A percentile compares a stretch with the other conserved stretches of the same genome.
phyloP scores from a whole-genome alignment of 345 rosid genomes.

The Ceriops decandra region DNA sequence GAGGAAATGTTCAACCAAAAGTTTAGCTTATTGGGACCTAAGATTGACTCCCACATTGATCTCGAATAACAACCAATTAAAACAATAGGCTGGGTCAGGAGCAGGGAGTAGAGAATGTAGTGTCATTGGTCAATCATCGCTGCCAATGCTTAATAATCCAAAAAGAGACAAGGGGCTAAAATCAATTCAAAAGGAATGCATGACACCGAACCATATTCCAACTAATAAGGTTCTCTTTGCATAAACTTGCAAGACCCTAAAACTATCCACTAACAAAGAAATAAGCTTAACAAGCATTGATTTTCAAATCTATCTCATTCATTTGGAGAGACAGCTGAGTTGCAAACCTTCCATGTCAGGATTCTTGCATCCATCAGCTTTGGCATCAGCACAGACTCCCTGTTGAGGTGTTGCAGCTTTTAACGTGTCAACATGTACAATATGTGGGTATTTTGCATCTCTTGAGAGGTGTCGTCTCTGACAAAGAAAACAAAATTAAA shows the following conservation, averaged over 20 bases:
- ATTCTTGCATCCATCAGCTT: slow-evolving; percentile 27
- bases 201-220: no score
- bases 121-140: no score
- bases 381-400: slow-evolving; percentile 29
- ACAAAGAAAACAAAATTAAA: slow-evolving; percentile 3
- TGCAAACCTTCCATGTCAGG: slow-evolving; percentile 63
- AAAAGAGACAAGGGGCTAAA: no score
- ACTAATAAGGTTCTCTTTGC: no score
- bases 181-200: no score
- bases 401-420: slow-evolving; percentile 19
- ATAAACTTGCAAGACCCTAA: background rate
- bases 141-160: no score
- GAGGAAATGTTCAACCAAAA: no score
- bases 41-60: no score
- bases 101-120: no score
- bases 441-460: slow-evolving; percentile 55
- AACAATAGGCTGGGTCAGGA: no score
- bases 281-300: slow-evolving; percentile 9
- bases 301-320: background rate
- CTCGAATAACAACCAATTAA: no score
- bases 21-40: no score
- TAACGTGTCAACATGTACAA: slow-evolving; percentile 43
- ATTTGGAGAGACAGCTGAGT: slow-evolving; percentile 11
- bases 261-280: background rate
- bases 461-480: slow-evolving; percentile 47